Percentiles rank a stretch among this genome's conserved stretches.
Evolutionary conservation across 495 filamentous ascomycete genomes (phyloP).

Genomic region (Penicillium paradoxum): DNA sequence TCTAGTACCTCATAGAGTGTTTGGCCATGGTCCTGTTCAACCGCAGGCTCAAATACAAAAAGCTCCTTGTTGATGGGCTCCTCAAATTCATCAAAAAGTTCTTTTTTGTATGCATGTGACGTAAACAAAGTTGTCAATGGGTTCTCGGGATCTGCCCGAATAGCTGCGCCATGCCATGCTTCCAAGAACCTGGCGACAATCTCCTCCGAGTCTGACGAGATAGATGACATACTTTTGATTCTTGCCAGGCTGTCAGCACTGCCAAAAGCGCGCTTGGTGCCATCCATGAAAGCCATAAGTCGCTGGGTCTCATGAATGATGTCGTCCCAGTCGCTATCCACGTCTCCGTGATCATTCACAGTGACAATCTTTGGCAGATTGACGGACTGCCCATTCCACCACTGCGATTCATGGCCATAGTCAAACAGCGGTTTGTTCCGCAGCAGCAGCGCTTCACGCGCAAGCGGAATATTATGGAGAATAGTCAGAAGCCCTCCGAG

Average conservation of each 20-base stretch:
- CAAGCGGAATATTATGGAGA: constrained; percentile 76
- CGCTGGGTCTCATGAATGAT: constrained; percentile 57
- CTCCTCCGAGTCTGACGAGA: constrained; percentile 31
- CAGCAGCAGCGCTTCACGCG: constrained; percentile 67
- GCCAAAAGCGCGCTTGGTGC: constrained; percentile 75
- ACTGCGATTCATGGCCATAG: constrained; percentile 68
- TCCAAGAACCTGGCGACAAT: constrained; percentile 33
- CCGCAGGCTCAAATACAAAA: constrained; percentile 34
- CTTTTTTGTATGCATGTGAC: constrained; percentile 35
- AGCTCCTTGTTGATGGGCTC: constrained; percentile 36
- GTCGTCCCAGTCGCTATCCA: constrained; percentile 41
- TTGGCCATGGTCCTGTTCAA: constrained; percentile 39
- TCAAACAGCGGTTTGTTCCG: constrained; percentile 45
- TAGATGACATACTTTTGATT: constrained; percentile 35
- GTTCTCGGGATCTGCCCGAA: constrained; percentile 36
- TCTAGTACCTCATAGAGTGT: constrained; percentile 75
- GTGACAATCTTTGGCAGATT: constrained; percentile 54
- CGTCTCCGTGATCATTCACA: constrained; percentile 34
- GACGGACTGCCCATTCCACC: constrained; percentile 78
- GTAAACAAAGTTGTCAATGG: constrained; percentile 36
- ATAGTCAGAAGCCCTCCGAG: constrained; percentile 71
- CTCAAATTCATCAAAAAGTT: constrained; percentile 28
- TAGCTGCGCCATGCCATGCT: constrained; percentile 40
- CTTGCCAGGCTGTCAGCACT: constrained; percentile 57
- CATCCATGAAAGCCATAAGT: constrained; percentile 81